phyloP scores from a whole-genome alignment of 108 stramenopile species.

The Mediolabrus comicus region DNA sequence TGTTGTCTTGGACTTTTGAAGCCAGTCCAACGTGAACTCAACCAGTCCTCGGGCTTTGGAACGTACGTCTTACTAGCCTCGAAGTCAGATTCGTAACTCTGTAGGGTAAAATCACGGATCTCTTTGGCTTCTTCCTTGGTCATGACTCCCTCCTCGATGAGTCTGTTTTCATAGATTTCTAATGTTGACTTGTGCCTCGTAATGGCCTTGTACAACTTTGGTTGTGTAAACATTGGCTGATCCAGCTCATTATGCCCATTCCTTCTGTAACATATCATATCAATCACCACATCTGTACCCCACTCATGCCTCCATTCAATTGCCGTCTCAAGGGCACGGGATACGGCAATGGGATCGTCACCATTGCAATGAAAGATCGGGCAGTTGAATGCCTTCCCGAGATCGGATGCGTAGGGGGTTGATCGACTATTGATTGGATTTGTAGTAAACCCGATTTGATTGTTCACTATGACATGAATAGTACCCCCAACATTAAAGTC shows the following conservation, averaged over 20 bases:
- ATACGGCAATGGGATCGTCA: slow-evolving; percentile 97
- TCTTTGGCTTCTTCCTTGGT: slow-evolving; percentile 85
- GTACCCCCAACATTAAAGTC: slow-evolving; percentile 98
- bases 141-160: slow-evolving; percentile 80
- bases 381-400: slow-evolving; percentile 96
- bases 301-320: slow-evolving; percentile 97
- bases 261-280: slow-evolving; percentile 98
- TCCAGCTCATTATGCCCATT: slow-evolving; percentile 99
- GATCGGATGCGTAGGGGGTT: slow-evolving; percentile 96
- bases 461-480: slow-evolving; percentile 99
- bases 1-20: slow-evolving; percentile 93
- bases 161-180: slow-evolving; percentile 79
- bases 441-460: slow-evolving; percentile 99
- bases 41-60: slow-evolving; percentile 86
- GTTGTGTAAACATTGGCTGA: slow-evolving; percentile 99
- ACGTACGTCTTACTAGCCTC: slow-evolving; percentile 90
- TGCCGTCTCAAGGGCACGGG: slow-evolving; percentile 94
- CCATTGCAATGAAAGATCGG: slow-evolving; percentile 99
- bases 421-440: slow-evolving; percentile 94
- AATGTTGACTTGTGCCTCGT: slow-evolving; percentile 85
- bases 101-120: slow-evolving; percentile 79
- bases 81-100: slow-evolving; percentile 87
- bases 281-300: slow-evolving; percentile 96
- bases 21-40: slow-evolving; percentile 90
- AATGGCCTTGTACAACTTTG: slow-evolving; percentile 92